Evolutionary conservation across 768 basidiomycete genomes (phyloP).

Genomic region (Rhodotorula toruloides): DNA sequence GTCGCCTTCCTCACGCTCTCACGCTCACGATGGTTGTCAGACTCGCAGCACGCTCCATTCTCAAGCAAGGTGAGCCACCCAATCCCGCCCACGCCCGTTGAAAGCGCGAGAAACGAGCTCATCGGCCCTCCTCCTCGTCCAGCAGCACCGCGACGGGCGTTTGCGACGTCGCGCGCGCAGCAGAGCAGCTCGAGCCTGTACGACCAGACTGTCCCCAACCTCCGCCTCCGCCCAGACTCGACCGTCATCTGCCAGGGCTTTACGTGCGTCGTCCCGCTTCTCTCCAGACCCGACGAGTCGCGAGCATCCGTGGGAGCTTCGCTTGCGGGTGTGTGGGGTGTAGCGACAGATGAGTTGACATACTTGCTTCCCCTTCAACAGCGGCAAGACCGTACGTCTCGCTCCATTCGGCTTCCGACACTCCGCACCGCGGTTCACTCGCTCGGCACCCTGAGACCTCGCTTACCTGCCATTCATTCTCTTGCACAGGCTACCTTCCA

Average conservation of each 20-base stretch:
- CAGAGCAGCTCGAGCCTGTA: slow-evolving; percentile 50
- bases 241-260: slow-evolving; percentile 76
- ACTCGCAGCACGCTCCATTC: slow-evolving; percentile 21
- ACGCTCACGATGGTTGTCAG: slow-evolving; percentile 23
- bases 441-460: not conserved
- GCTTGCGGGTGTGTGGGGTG: not conserved
- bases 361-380: not conserved
- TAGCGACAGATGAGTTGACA: slow-evolving; percentile 1
- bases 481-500: slow-evolving; percentile 81
- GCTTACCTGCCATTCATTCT: not conserved
- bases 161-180: slow-evolving; percentile 17
- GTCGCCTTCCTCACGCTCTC: not conserved
- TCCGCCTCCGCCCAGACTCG: slow-evolving; percentile 88
- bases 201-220: slow-evolving; percentile 82
- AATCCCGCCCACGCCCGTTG: not conserved
- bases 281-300: not conserved
- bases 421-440: not conserved
- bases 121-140: not conserved
- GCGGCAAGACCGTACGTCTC: slow-evolving; percentile 31
- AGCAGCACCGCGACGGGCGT: slow-evolving; percentile 11
- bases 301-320: no score
- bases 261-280: slow-evolving; percentile 23
- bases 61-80: slow-evolving; percentile 10
- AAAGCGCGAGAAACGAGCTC: not conserved
- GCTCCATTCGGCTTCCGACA: not conserved